A percentile compares a stretch with the other conserved stretches of the same genome.
phyloP scores from a whole-genome alignment of 768 basidiomycete genomes.

The Epithele typhae region DNA sequence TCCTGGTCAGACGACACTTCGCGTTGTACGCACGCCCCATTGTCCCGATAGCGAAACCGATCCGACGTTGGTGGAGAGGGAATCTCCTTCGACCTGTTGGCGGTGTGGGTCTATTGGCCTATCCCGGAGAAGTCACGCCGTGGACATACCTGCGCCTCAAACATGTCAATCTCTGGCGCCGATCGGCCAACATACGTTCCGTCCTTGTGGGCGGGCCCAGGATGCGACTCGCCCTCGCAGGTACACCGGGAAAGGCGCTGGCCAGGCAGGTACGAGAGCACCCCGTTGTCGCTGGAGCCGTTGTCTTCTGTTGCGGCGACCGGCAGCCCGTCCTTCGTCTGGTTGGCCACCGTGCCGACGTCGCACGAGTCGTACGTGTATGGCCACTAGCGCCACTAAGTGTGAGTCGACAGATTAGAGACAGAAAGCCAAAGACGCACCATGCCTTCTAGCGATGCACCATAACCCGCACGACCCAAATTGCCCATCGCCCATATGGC shows the following conservation, averaged over 20 bases:
- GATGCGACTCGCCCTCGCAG: conserved; percentile 75
- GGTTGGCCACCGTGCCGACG: conserved; percentile 51
- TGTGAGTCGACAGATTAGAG: conserved; percentile 13
- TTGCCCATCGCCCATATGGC: conserved; percentile 60
- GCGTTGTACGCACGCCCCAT: conserved; percentile 53
- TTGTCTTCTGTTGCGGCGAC: conserved; percentile 52
- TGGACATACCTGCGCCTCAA: conserved; percentile 51
- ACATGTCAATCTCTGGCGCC: conserved; percentile 87
- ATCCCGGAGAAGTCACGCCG: conserved; percentile 43
- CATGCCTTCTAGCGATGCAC: conserved; percentile 55
- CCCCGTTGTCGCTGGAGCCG: conserved; percentile 37
- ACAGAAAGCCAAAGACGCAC: conserved; percentile 19
- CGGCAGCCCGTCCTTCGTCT: conserved; percentile 68
- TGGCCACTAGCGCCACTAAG: too few species aligned
- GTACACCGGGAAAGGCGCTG: conserved; percentile 87
- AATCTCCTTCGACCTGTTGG: conserved; percentile 62
- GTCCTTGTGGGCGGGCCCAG: conserved; percentile 71
- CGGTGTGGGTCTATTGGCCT: background rate
- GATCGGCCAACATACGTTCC: conserved; percentile 75
- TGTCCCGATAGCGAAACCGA: conserved; percentile 72
- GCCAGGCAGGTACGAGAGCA: conserved; percentile 71
- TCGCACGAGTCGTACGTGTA: conserved; percentile 85
- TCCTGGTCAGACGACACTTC: background rate
- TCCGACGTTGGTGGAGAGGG: background rate
- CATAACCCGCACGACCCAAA: conserved; percentile 65